Conservation (phyloP, 345 rosid genomes). For the Pistacia atlantica region DNA sequence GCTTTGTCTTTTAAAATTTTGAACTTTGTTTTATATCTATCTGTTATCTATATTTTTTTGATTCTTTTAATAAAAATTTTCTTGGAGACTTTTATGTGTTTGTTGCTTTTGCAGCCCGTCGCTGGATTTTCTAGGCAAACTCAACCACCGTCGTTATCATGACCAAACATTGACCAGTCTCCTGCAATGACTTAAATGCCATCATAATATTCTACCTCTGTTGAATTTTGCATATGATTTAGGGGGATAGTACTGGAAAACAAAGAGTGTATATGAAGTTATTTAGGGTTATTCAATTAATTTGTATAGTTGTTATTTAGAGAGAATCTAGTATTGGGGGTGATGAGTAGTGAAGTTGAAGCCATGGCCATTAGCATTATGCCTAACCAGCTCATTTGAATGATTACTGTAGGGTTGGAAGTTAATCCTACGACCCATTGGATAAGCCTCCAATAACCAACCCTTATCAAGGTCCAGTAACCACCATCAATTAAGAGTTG, state of each 20-base stretch:
- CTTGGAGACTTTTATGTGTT: constrained; percentile 5
- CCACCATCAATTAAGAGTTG: too few relatives aligned
- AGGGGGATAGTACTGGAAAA: neutral
- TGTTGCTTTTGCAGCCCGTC: constrained; percentile 27
- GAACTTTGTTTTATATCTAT: neutral
- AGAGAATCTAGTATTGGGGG: too few relatives aligned
- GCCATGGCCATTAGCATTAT: too few relatives aligned
- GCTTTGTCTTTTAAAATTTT: constrained; percentile 23
- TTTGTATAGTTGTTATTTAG: too few relatives aligned
- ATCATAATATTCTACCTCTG: neutral
- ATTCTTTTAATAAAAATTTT: neutral
- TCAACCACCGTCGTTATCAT: constrained; percentile 21
- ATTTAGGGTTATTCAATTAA: too few relatives aligned
- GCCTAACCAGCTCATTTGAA: neutral
- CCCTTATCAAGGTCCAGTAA: too few relatives aligned
- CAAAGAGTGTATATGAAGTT: too few relatives aligned
- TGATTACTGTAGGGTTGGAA: neutral
- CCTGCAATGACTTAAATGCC: constrained; percentile 22
- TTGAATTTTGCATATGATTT: too few relatives aligned
- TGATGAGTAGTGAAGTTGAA: too few relatives aligned
- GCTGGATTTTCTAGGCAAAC: constrained; percentile 32
- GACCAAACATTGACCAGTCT: neutral
- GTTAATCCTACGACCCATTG: neutral
- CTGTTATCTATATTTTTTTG: neutral
- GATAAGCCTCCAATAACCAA: too few relatives aligned